Evolutionary conservation across 192 early-diverging fungal species (phyloP).

Genomic region (Backusella macrospora): DNA sequence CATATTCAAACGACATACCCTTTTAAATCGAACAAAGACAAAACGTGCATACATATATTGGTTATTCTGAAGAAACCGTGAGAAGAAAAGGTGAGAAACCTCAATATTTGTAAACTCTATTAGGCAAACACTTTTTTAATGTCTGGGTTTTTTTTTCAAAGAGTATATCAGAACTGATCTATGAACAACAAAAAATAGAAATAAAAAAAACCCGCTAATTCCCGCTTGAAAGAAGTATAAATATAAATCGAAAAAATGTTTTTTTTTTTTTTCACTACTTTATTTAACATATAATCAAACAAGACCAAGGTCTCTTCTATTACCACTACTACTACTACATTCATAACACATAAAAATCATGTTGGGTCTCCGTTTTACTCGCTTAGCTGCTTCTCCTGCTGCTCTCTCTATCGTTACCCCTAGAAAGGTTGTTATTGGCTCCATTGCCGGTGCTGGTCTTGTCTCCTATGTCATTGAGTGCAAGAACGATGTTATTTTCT

Average conservation of each 20-base stretch:
- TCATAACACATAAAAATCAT: not conserved
- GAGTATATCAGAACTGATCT: conserved; percentile 15
- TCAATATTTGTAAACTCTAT: not conserved
- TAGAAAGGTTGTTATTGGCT: not conserved
- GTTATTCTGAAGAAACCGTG: conserved; percentile 1
- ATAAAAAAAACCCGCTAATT: conserved; percentile 13
- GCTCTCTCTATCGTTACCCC: not conserved
- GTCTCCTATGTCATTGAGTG: not conserved
- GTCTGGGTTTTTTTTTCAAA: not conserved
- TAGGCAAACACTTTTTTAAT: not conserved
- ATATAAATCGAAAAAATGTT: not conserved
- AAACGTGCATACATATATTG: not conserved
- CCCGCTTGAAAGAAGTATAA: not conserved
- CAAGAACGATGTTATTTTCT: conserved; percentile 6
- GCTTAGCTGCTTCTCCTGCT: conserved; percentile 2
- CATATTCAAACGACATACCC: not conserved
- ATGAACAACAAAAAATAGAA: not conserved
- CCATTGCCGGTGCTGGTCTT: not conserved
- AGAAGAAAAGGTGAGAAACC: not conserved
- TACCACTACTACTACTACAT: not conserved
- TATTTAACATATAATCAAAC: not conserved
- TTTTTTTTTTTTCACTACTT: conserved; percentile 3
- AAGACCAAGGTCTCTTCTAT: not conserved
- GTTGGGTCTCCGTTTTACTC: conserved; percentile 1
- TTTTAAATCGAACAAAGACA: not conserved